phyloP scores from a whole-genome alignment of 2,329 filamentous ascomycete genomes.

The Colletotrichum sp. region DNA sequence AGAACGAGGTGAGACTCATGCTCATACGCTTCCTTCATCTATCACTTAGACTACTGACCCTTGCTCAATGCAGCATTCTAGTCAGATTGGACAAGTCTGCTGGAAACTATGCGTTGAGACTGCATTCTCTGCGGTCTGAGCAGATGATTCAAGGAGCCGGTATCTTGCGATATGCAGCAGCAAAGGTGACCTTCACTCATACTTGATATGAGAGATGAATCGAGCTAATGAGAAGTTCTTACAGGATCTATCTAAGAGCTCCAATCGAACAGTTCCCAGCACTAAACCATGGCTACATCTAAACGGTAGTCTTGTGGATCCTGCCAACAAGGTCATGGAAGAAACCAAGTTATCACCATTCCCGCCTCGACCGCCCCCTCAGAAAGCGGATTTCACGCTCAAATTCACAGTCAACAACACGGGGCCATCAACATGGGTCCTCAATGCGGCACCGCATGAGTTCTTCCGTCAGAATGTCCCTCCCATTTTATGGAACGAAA shows the following conservation, averaged over 20 bases:
- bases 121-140: background rate
- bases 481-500: background rate
- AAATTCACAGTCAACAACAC: slow-evolving; percentile 1
- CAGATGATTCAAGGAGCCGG: slow-evolving; percentile 7
- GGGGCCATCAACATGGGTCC: background rate
- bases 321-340: background rate
- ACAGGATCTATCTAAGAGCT: background rate
- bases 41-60: no score
- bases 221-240: background rate
- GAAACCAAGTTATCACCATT: background rate
- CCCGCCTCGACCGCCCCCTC: background rate
- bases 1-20: background rate
- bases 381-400: background rate
- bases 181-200: background rate
- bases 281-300: background rate
- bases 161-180: background rate
- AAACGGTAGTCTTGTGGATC: background rate
- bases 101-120: background rate
- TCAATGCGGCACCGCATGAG: background rate
- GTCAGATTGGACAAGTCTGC: background rate
- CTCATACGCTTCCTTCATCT: background rate
- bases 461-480: slow-evolving; percentile 15
- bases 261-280: background rate
- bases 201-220: background rate
- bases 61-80: background rate